Base-by-base conservation (phyloP, 495 filamentous ascomycete species). In the Tetracladium setigerum region DNA sequence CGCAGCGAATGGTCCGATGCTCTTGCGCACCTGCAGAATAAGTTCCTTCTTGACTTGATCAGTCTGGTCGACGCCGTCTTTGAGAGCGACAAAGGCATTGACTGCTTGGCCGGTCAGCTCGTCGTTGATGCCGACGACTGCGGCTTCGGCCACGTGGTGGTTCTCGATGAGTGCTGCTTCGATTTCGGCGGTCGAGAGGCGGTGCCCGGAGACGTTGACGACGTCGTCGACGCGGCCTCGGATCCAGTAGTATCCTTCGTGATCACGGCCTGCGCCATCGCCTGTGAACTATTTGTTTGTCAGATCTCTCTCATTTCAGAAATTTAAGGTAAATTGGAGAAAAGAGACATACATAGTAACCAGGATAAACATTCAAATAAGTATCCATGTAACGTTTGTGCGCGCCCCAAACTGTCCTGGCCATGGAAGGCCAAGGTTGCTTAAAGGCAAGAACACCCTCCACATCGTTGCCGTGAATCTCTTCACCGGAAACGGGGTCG, bases 181-280 rank as follows among this genome's bases (percentile, higher is more conserved):
- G 52, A 98, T 97, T 67, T 98, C 92, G 38, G 92, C 92, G 14
- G 94, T 99, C 11, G 91, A 96, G 37, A 99, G 74, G 64, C 92
- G 82, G 63, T 99, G 94, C 27, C 92, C 92, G 50, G 83, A 89
- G 41, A 99, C 92, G 63, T 97, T 99, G 61, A 99, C 91, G 46
- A 97, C 92, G 57, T 99, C 92, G 61, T 99, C 92, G 24, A 97
- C 92, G 70, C 92, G 88, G 40, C 92, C 94, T 47, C 94, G 89
- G 67, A 99, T 97, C 94, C 94, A 97, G 78, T 97, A 97, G 73
- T 97, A 97, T 42, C 92, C 92, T 55, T 99, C 94, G 67, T 95
- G 87, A 64, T 99, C 92, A 59, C 94, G 86, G 53, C 86, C 94
- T 47, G 94, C 92, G 56, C 94, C 94, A 65, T 99, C 92, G 53